Evolutionary conservation across 2,329 filamentous ascomycete species (phyloP).

Genomic region (Aspergillus ruber): DNA sequence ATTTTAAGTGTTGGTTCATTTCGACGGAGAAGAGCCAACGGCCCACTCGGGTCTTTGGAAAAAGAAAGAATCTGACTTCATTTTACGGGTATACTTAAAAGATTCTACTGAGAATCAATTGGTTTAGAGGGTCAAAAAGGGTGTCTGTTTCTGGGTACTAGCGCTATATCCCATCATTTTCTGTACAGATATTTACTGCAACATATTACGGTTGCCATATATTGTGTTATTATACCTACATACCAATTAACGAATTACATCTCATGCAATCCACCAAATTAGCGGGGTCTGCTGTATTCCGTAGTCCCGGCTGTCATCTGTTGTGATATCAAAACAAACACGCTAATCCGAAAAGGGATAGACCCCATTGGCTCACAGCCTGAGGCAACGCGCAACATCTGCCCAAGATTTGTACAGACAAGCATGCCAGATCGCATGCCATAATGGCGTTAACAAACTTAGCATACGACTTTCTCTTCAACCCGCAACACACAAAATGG

Average conservation of each 20-base stretch:
- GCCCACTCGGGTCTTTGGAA: too few species aligned
- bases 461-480: constrained; percentile 41
- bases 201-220: neutral
- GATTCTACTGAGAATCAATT: neutral
- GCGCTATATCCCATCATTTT: neutral
- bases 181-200: neutral
- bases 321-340: neutral
- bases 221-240: neutral
- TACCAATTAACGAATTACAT: neutral
- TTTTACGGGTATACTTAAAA: neutral
- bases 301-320: neutral
- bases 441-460: constrained; percentile 28
- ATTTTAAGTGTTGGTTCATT: neutral
- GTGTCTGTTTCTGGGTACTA: neutral
- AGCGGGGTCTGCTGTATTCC: neutral
- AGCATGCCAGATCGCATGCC: neutral
- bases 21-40: neutral
- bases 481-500: constrained; percentile 55
- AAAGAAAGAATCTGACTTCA: too few species aligned
- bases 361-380: constrained; percentile 10
- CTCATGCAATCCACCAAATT: neutral
- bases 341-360: constrained; percentile 17
- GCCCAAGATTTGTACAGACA: constrained; percentile 1
- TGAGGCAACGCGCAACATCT: constrained; percentile 11
- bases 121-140: neutral